phyloP scores from a whole-genome alignment of 1,284 basidiomycete species.

The Pseudozyma sp. region DNA sequence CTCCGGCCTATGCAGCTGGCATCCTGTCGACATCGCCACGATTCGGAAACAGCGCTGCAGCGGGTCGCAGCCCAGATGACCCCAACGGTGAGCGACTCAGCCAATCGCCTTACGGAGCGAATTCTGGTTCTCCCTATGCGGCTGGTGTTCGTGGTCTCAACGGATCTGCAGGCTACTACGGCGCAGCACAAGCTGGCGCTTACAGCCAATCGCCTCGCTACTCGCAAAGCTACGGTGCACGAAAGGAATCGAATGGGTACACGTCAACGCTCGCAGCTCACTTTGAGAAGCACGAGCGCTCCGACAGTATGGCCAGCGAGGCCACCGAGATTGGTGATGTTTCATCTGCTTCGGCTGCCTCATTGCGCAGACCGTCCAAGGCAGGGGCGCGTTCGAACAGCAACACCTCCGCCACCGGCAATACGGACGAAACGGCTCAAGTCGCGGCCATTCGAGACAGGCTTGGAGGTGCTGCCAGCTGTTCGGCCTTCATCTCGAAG shows the following conservation, averaged over 20 bases:
- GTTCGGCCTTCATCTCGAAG: conserved; percentile 68
- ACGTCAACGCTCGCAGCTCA: conserved; percentile 37
- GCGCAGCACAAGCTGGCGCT: conserved; percentile 29
- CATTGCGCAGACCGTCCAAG: conserved; percentile 33
- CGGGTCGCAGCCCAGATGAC: conserved; percentile 25
- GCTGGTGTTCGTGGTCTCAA: conserved; percentile 34
- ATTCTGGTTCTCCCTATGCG: conserved; percentile 35
- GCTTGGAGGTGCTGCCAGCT: conserved; percentile 66
- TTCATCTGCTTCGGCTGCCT: conserved; percentile 6
- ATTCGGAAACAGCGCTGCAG: conserved; percentile 27
- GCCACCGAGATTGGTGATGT: conserved; percentile 46
- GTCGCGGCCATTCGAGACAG: conserved; percentile 67
- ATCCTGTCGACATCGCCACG: conserved; percentile 51
- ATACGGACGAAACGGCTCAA: conserved; percentile 60
- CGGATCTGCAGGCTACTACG: conserved; percentile 39
- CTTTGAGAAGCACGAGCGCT: conserved; percentile 53
- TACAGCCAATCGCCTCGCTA: conserved; percentile 49
- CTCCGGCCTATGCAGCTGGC: conserved; percentile 36
- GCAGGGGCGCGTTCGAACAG: conserved; percentile 28
- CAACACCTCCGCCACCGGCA: conserved; percentile 45
- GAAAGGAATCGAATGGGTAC: conserved; percentile 41
- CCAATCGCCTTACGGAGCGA: conserved; percentile 39
- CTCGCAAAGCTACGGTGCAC: conserved; percentile 37
- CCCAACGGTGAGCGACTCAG: conserved; percentile 27
- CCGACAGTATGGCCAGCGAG: conserved; percentile 52